Evolutionary conservation across 2,329 filamentous ascomycete genomes (phyloP).

Genomic region (Ophiosphaerella narmari): DNA sequence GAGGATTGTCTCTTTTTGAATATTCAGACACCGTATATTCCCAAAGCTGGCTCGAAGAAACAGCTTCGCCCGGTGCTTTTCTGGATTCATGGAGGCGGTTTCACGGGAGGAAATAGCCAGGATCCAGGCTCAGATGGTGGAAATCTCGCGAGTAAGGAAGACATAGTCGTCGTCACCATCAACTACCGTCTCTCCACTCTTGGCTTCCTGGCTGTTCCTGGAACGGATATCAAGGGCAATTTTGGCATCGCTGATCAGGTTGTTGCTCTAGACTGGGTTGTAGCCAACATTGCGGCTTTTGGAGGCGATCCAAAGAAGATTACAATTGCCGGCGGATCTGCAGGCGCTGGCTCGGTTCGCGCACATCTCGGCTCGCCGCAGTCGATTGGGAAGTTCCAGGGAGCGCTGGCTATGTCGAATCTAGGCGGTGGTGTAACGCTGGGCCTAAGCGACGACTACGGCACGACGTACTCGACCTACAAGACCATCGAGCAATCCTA

Average conservation of each 20-base stretch:
- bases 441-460: conserved; percentile 61
- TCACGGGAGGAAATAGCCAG: conserved; percentile 53
- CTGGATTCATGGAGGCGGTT: conserved; percentile 62
- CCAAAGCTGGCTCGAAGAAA: conserved; percentile 44
- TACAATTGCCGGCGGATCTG: conserved; percentile 54
- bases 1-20: conserved; percentile 58
- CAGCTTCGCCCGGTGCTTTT: conserved; percentile 55
- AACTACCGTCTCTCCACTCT: conserved; percentile 65
- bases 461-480: conserved; percentile 63
- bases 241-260: conserved; percentile 59
- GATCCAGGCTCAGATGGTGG: conserved; percentile 54
- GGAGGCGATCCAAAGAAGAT: conserved; percentile 54
- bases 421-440: conserved; percentile 62
- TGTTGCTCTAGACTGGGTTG: conserved; percentile 55
- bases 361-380: conserved; percentile 58
- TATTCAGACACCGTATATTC: conserved; percentile 51
- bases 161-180: conserved; percentile 63
- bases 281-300: conserved; percentile 52
- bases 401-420: conserved; percentile 57
- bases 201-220: conserved; percentile 62
- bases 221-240: conserved; percentile 61
- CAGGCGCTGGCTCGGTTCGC: conserved; percentile 61
- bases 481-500: conserved; percentile 61
- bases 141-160: conserved; percentile 62
- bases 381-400: conserved; percentile 54